Conservation (phyloP, 129 eudicot species). For the Mikania micrantha region DNA sequence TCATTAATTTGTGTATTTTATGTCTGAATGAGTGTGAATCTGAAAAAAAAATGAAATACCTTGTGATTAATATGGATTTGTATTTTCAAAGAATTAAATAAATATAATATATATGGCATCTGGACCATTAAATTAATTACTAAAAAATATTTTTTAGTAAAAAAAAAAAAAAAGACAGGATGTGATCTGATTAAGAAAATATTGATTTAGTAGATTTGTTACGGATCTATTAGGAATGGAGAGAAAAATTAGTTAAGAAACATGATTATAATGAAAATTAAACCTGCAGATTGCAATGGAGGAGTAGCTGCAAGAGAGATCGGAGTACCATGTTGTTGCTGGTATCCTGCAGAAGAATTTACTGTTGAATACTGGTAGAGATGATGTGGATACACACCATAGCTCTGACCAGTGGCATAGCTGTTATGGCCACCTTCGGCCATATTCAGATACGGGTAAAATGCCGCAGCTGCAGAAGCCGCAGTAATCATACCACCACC, state of each 20-base stretch:
- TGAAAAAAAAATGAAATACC: no score
- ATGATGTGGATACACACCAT: conserved; percentile 69
- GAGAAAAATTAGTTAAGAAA: not conserved
- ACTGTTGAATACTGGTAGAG: conserved; percentile 52
- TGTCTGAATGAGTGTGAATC: no score
- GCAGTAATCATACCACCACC: conserved; percentile 60
- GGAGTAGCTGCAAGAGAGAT: conserved; percentile 71
- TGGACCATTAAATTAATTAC: no score
- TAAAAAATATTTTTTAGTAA: no score
- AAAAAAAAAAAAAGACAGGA: no score
- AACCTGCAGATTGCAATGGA: conserved; percentile 85
- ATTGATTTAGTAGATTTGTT: not conserved
- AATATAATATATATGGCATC: no score
- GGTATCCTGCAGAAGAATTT: conserved; percentile 53
- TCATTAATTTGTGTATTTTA: no score
- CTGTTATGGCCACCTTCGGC: conserved; percentile 49
- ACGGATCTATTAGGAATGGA: not conserved
- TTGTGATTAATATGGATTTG: no score
- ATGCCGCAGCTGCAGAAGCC: conserved; percentile 63
- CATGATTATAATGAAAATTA: not conserved
- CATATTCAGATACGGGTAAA: conserved; percentile 73
- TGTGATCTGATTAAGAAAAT: no score
- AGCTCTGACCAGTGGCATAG: conserved; percentile 56
- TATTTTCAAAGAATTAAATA: no score
- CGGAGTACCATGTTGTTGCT: conserved; percentile 71